Evolutionary conservation across 192 early-diverging fungal species (phyloP), one percentile per base, ranked within the genome.

Genomic region (Mortierella claussenii): DNA sequence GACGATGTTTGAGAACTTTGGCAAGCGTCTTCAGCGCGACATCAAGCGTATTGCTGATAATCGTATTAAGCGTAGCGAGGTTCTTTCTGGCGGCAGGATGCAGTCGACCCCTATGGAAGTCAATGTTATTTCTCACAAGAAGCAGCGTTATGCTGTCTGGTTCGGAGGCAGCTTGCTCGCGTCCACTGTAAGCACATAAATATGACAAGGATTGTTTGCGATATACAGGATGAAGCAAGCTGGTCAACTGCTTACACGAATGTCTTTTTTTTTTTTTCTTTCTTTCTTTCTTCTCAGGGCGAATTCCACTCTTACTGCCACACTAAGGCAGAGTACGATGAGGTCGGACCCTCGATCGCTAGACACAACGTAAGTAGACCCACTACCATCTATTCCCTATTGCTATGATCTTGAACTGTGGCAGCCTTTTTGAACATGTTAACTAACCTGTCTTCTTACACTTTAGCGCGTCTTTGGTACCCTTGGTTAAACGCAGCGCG

Each of bases 111-210:
- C 89, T 30, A 94, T 99, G 71, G 96, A 98, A 30, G 97, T 99
- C 47, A 97, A 96, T 67, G 97, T 99, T 40, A 86, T 99, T 32
- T 89, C 90, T n/a, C 96, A 99, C 89, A 96, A 96, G 89, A 96
- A 94, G 81, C 97, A 99, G 80, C 89, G 97, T 46, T 93, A 99
- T 69, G 97, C 97, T n/a, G 97, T 99, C 21, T 99, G 97, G 97
- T 98, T 93, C 78, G 97, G 97, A 65, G 97, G 96, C 60, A 96
- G 94, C 82, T 85, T 97, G 65, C 84, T 99, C 78, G 95, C 94
- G 28, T 91, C 90, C 66, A 97, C 94, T 37, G 93, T 96, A 87
- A 67, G 65, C 12, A 43, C 3, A 31, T 15, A n/a, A 21, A 34
- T 5, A 55, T 37, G 21, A 21, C 5, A 12, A 55, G 5, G 11